Conservation (phyloP, 345 rosid genomes). For the Alliaria petiolata region DNA sequence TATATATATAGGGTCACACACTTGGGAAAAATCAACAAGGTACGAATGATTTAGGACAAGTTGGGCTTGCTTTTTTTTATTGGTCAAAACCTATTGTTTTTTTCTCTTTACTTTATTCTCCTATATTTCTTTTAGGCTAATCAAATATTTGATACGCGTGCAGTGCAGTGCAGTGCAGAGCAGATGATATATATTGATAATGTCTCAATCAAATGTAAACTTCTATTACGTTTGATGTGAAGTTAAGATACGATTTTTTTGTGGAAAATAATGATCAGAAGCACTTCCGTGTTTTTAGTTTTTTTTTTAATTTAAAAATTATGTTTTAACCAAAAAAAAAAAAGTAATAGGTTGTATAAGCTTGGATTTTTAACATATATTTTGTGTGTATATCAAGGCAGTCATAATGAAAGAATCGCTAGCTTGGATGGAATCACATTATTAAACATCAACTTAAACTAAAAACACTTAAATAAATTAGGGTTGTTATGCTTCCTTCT, state of each 20-base stretch:
- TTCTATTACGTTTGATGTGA: slow-evolving; percentile 24
- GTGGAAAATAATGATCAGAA: slow-evolving; percentile 6
- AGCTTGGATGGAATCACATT: not conserved
- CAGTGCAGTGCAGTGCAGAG: slow-evolving; percentile 21
- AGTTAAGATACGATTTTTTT: slow-evolving; percentile 1
- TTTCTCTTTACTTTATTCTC: slow-evolving; percentile 15
- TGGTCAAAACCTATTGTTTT: slow-evolving; percentile 27
- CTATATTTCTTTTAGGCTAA: not conserved
- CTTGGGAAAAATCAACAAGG: not conserved
- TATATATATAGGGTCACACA: slow-evolving; percentile 19
- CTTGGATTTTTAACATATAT: not conserved
- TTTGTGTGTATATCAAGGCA: not conserved
- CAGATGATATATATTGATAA: slow-evolving; percentile 18
- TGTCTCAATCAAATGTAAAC: slow-evolving; percentile 23
- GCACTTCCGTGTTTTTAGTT: not conserved
- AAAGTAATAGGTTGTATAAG: not conserved
- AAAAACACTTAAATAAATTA: not conserved
- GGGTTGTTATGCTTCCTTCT: not conserved
- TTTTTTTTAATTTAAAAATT: not conserved
- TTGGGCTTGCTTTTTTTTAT: slow-evolving; percentile 22
- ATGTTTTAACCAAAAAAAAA: not conserved
- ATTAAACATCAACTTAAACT: not conserved
- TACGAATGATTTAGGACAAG: slow-evolving; percentile 16
- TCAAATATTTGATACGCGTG: slow-evolving; percentile 21
- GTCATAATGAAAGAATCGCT: not conserved